A percentile compares a stretch with the other conserved stretches of the same genome.
Evolutionary conservation across 192 early-diverging fungal species (phyloP).

Genomic region (Glomus cerebriforme): DNA sequence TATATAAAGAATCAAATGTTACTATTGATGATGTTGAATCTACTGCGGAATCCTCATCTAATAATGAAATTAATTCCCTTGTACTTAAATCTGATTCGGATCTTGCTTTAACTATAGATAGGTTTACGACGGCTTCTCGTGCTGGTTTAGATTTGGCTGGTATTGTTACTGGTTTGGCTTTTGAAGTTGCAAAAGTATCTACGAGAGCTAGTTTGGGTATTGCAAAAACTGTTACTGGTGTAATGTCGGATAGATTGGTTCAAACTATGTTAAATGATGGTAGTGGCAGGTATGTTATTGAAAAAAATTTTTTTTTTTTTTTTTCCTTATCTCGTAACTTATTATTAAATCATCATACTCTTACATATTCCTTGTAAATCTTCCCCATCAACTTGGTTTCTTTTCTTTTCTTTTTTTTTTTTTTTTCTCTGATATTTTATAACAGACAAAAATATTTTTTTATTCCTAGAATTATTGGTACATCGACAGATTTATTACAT

Average conservation of each 20-base stretch:
- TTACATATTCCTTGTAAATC: background rate
- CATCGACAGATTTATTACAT: constrained; percentile 23
- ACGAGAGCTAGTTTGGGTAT: constrained; percentile 7
- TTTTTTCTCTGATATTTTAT: background rate
- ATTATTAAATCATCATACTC: background rate
- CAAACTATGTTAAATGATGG: constrained; percentile 10
- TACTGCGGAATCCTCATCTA: too few species aligned
- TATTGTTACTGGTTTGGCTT: constrained; percentile 2
- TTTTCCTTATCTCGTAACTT: too few species aligned
- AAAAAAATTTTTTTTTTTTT: background rate
- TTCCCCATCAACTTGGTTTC: too few species aligned
- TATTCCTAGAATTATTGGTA: constrained; percentile 27
- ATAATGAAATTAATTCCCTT: background rate
- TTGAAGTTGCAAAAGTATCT: constrained; percentile 14
- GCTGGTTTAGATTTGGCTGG: constrained; percentile 23
- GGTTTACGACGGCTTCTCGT: constrained; percentile 12
- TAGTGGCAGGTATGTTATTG: background rate
- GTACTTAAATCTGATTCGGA: constrained; percentile 12
- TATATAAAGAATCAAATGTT: too few species aligned
- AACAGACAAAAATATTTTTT: constrained; percentile 5
- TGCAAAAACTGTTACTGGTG: constrained; percentile 14
- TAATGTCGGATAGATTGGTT: constrained; percentile 10
- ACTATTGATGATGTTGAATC: too few species aligned
- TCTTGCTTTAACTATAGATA: constrained; percentile 19
- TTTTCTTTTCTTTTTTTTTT: background rate